Conservation (phyloP, 2,329 filamentous ascomycete genomes). For the Fusarium concolor region DNA sequence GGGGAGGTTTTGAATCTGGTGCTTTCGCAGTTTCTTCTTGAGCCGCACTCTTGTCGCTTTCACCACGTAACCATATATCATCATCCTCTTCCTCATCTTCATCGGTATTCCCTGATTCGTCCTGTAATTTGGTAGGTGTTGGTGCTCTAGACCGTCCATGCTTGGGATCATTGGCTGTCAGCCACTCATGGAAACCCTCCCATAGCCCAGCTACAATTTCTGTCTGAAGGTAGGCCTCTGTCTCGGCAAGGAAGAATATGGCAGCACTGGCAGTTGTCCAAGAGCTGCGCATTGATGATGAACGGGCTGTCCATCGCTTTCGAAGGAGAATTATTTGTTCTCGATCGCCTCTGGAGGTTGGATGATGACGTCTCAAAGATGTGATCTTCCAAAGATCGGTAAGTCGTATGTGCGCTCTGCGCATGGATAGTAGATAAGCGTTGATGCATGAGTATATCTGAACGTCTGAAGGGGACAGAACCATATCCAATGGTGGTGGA, state of each 20-base stretch:
- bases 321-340: conserved; percentile 71
- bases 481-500: conserved; percentile 85
- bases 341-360: conserved; percentile 72
- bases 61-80: conserved; percentile 47
- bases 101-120: conserved; percentile 15
- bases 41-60: conserved; percentile 8
- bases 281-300: conserved; percentile 77
- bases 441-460: conserved; percentile 86
- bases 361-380: conserved; percentile 80
- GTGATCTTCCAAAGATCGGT: conserved; percentile 89
- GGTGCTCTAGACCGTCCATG: conserved; percentile 39
- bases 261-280: conserved; percentile 93
- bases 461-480: conserved; percentile 81
- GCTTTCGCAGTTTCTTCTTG: conserved; percentile 43
- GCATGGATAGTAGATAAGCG: conserved; percentile 86
- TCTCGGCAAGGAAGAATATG: conserved; percentile 89
- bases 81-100: conserved; percentile 38
- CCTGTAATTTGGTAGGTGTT: conserved; percentile 37
- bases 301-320: conserved; percentile 71
- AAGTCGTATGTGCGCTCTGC: conserved; percentile 85
- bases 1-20: conserved; percentile 49
- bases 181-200: conserved; percentile 82
- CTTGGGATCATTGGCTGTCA: conserved; percentile 61
- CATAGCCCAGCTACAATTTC: conserved; percentile 87
- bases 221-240: conserved; percentile 88